Evolutionary conservation across 2,329 filamentous ascomycete species (phyloP), one percentile per base, ranked within the genome.

Genomic region (Aspergillus glaucus): DNA sequence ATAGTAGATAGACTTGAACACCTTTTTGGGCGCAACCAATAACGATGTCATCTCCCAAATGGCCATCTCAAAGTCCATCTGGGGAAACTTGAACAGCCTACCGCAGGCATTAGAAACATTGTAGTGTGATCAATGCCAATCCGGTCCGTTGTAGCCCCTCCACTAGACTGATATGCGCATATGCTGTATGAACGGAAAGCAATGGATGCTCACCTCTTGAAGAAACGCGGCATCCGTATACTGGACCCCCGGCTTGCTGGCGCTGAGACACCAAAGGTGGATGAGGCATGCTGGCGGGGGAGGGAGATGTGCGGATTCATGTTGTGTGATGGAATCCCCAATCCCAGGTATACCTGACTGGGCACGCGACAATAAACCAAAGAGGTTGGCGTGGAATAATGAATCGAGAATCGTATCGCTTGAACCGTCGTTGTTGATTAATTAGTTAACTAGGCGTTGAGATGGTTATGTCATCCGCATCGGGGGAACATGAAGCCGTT

Each of bases 61-160:
- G 17, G 83, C 83, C 75, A 85, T 84, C 63, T 86, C 83, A 63
- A 86, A 86, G 72, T 86, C 83, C 83, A 86, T 86, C 58, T 85
- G 82, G 9, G 82, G 82, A 61, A 86, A 86, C 65, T 86, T 86
- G 76, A 86, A 85, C 44, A 86, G 70, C 50, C 76, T 78, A 45
- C 17, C 34, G n/a, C 21, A 14, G 19, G 10, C 8, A 47, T 57
- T 43, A 59, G 54, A 47, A 43, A 50, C 51, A 21, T 15, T 15
- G n/a, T 28, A 44, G 8, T 36, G 24, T 19, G 6, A 21, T 14
- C 22, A 43, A 43, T 15, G 15, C 8, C 24, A 15, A 24, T 1
- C 9, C 5, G n/a, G 7, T 17, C 8, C 3, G 3, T 9, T 14
- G 3, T n/a, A 12, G 1, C 14, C 14, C 12, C 14, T 6, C 6